A percentile compares a stretch with the other conserved stretches of the same genome.
Conservation (phyloP, 345 rosid species). For the Eucalyptus brandiana region DNA sequence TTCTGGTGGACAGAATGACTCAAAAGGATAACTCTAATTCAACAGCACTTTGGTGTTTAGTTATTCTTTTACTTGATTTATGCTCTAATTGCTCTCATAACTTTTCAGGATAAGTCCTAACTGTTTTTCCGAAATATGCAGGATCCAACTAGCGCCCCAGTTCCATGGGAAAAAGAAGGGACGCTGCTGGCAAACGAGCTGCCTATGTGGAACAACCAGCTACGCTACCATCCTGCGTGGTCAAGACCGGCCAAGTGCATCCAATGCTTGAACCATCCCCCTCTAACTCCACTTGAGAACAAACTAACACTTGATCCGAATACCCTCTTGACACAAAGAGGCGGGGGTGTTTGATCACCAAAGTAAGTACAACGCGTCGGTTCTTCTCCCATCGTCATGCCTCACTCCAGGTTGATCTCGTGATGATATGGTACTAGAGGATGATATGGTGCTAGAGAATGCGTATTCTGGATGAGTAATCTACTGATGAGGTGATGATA, state of each 20-base stretch:
- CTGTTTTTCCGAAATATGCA: conserved; percentile 3
- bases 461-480: neutral
- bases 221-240: conserved; percentile 35
- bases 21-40: neutral
- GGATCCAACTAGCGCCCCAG: conserved; percentile 43
- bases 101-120: too few relatives aligned
- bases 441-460: neutral
- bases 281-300: conserved; percentile 43
- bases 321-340: conserved; percentile 9
- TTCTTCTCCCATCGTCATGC: conserved; percentile 49
- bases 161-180: conserved; percentile 42
- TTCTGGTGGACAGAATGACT: neutral
- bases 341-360: conserved; percentile 17
- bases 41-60: neutral
- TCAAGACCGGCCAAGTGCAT: conserved; percentile 21
- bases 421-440: neutral
- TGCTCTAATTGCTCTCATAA: neutral
- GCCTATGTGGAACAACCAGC: conserved; percentile 22
- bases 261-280: conserved; percentile 9
- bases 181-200: conserved; percentile 26
- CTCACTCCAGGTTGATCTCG: neutral
- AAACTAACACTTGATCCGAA: conserved; percentile 21
- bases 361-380: conserved; percentile 23
- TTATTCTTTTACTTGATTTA: neutral
- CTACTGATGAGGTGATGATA: neutral